These are phyloP conservation scores for Salix suchowensis DNA, from an alignment of 345 rosid genomes.

Conservation along the genomic window DNA sequence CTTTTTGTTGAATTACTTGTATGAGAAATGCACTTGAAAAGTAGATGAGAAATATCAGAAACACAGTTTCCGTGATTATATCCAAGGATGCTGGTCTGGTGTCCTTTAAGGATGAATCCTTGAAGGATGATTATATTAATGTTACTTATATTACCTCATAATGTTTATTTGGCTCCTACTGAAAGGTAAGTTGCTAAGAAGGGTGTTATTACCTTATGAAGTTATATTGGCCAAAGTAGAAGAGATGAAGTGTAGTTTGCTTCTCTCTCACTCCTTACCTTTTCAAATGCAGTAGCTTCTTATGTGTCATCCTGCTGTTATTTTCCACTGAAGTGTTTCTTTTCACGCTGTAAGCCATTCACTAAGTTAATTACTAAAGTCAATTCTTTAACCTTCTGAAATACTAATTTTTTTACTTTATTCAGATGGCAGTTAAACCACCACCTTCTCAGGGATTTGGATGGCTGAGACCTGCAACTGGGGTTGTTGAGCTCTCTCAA, in stretches of 20 bases:
- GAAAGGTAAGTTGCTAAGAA: not conserved
- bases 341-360: not conserved
- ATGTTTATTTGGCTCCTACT: not conserved
- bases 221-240: not conserved
- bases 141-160: not conserved
- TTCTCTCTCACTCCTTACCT: not conserved
- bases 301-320: not conserved
- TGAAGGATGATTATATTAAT: not conserved
- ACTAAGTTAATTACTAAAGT: not conserved
- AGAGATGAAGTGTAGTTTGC: not conserved
- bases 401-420: conserved; percentile 2
- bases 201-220: not conserved
- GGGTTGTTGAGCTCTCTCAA: conserved; percentile 95
- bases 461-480: conserved; percentile 96
- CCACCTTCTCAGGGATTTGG: conserved; percentile 92
- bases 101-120: not conserved
- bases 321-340: not conserved
- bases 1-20: not conserved
- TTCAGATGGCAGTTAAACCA: conserved; percentile 92
- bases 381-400: no score
- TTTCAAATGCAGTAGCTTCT: not conserved
- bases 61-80: not conserved
- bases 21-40: not conserved
- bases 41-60: not conserved
- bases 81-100: not conserved